These are phyloP conservation scores for Camillea tinctor DNA, from an alignment of 2,329 filamentous ascomycete species.

Conservation along the genomic window DNA sequence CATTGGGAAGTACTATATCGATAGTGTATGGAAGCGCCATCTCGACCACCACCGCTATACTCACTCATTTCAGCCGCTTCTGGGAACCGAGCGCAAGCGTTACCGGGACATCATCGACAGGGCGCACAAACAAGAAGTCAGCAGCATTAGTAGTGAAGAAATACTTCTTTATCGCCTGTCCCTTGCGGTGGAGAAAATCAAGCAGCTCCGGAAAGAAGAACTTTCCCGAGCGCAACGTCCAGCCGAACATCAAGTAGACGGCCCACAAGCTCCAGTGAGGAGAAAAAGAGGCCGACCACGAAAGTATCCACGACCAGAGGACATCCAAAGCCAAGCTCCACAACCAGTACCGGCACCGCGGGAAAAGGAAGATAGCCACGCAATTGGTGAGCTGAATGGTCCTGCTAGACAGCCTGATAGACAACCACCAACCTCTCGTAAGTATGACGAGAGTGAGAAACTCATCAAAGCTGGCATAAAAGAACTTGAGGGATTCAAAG, in stretches of 20 bases:
- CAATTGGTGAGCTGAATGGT: neutral
- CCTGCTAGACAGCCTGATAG: neutral
- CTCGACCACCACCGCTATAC: neutral
- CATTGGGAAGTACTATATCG: neutral
- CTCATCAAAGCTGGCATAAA: neutral
- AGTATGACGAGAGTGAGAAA: neutral
- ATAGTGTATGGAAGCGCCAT: neutral
- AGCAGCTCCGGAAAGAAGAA: neutral
- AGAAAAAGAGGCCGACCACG: neutral
- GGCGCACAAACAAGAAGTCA: neutral
- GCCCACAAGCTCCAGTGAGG: neutral
- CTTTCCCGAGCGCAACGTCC: neutral
- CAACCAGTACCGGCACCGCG: neutral
- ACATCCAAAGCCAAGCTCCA: neutral
- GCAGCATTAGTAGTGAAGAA: neutral
- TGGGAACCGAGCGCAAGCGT: constrained; percentile 8
- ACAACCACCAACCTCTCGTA: no score
- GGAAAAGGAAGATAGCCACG: neutral
- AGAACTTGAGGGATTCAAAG: neutral
- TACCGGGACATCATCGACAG: constrained; percentile 9
- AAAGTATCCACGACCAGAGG: neutral
- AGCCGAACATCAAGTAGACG: neutral
- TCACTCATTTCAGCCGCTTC: constrained; percentile 6
- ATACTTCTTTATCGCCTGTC: neutral
- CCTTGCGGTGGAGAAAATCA: neutral